These are phyloP conservation scores for Leptodermis oblonga DNA, from an alignment of 257 asterid species.

Conservation along the genomic window DNA sequence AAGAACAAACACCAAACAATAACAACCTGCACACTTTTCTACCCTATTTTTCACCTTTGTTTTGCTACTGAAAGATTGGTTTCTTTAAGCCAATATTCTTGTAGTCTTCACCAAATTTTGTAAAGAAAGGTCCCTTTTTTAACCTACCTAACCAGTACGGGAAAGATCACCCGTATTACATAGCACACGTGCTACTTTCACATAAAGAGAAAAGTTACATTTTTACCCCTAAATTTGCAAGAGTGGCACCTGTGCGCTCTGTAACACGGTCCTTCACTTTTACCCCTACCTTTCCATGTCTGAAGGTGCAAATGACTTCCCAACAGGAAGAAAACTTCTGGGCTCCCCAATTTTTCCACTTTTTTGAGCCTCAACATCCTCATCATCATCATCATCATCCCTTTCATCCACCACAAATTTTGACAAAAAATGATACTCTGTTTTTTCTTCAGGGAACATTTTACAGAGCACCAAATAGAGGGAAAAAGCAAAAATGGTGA, in stretches of 20 bases:
- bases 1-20: constrained; percentile 24
- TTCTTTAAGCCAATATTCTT: constrained; percentile 25
- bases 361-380: constrained; percentile 60
- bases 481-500: constrained; percentile 31
- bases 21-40: constrained; percentile 1
- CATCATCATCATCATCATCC: constrained; percentile 19
- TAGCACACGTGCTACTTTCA: neutral
- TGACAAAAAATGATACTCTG: constrained; percentile 35
- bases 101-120: constrained; percentile 22
- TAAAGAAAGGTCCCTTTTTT: constrained; percentile 8
- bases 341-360: constrained; percentile 19
- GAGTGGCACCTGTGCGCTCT: neutral
- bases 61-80: neutral
- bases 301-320: constrained; percentile 23
- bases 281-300: constrained; percentile 41
- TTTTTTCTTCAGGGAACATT: constrained; percentile 37
- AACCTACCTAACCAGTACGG: neutral
- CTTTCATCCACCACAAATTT: constrained; percentile 31
- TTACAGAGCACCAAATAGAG: constrained; percentile 37
- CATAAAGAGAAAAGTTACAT: neutral
- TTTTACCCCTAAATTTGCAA: neutral
- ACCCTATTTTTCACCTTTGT: neutral
- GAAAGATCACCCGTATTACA: too few relatives aligned
- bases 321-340: constrained; percentile 41
- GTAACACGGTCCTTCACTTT: neutral